Conservation (phyloP, 1,139 yeast species). For the Debaryomycetaceae sp. region DNA sequence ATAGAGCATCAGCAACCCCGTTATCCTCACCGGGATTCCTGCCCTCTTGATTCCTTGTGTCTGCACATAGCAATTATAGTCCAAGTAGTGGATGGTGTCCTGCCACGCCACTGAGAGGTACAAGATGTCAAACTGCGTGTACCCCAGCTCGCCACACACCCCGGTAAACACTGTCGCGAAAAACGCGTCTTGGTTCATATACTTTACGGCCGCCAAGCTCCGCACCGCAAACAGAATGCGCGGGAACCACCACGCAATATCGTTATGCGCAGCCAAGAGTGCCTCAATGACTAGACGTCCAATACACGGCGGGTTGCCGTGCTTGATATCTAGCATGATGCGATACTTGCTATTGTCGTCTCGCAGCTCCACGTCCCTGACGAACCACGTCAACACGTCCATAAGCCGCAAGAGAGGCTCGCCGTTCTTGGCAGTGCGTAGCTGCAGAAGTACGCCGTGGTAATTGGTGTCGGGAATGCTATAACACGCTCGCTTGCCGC, state of each 20-base stretch:
- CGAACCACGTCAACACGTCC: slow-evolving; percentile 51
- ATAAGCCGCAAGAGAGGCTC: slow-evolving; percentile 52
- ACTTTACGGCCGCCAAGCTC: slow-evolving; percentile 55
- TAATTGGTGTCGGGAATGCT: slow-evolving; percentile 31
- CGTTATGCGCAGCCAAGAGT: slow-evolving; percentile 35
- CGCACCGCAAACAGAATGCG: slow-evolving; percentile 74
- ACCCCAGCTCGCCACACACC: slow-evolving; percentile 9
- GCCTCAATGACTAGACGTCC: slow-evolving; percentile 41
- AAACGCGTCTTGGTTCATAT: slow-evolving; percentile 31
- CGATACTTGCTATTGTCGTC: slow-evolving; percentile 14
- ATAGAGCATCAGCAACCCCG: slow-evolving; percentile 31
- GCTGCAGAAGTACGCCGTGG: slow-evolving; percentile 29
- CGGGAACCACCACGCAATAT: slow-evolving; percentile 55
- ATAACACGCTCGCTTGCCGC: slow-evolving; percentile 29
- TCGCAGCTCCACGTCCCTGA: slow-evolving; percentile 5
- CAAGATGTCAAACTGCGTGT: slow-evolving; percentile 22
- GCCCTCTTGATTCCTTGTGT: slow-evolving; percentile 7
- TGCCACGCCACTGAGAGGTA: slow-evolving; percentile 29
- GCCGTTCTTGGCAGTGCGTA: slow-evolving; percentile 45
- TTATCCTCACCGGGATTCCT: slow-evolving; percentile 11
- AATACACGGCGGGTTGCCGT: slow-evolving; percentile 52
- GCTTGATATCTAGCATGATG: slow-evolving; percentile 77
- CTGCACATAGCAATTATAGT: slow-evolving; percentile 27
- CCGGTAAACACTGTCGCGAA: slow-evolving; percentile 14
- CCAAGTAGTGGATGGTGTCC: slow-evolving; percentile 22